Evolutionary conservation across 2,329 filamentous ascomycete species (phyloP).

Genomic region (Ilyonectria mors-panacis): DNA sequence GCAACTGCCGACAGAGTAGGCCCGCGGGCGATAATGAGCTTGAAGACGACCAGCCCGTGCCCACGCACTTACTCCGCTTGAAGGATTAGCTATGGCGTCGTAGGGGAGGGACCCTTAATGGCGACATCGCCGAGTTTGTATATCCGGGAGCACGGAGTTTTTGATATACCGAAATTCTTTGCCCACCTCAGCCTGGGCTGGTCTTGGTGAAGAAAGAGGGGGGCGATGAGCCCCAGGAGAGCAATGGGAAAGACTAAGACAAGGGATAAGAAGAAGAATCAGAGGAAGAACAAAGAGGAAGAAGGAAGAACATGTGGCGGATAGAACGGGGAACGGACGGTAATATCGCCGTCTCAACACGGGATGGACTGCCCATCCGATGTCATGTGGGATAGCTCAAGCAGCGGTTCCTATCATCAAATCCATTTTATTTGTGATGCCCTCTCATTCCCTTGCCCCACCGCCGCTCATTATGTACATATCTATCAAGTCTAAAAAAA

Average conservation of each 20-base stretch:
- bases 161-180: constrained; percentile 35
- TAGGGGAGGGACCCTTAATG: constrained; percentile 32
- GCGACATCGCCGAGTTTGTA: constrained; percentile 41
- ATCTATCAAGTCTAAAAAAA: constrained; percentile 49
- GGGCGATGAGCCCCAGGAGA: constrained; percentile 21
- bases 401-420: constrained; percentile 34
- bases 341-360: constrained; percentile 30
- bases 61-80: constrained; percentile 28
- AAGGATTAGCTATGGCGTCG: constrained; percentile 29
- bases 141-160: constrained; percentile 44
- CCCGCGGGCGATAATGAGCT: constrained; percentile 30
- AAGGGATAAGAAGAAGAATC: constrained; percentile 17
- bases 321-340: constrained; percentile 37
- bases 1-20: constrained; percentile 59
- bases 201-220: constrained; percentile 21
- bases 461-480: constrained; percentile 20
- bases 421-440: constrained; percentile 41
- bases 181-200: constrained; percentile 32
- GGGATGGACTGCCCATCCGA: constrained; percentile 28
- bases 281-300: constrained; percentile 20
- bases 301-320: constrained; percentile 8
- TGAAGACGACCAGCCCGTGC: constrained; percentile 38
- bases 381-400: constrained; percentile 34
- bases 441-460: constrained; percentile 12
- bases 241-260: constrained; percentile 27